Evolutionary conservation across 2,329 filamentous ascomycete genomes (phyloP).

Genomic region (Aspergillus caelatus): DNA sequence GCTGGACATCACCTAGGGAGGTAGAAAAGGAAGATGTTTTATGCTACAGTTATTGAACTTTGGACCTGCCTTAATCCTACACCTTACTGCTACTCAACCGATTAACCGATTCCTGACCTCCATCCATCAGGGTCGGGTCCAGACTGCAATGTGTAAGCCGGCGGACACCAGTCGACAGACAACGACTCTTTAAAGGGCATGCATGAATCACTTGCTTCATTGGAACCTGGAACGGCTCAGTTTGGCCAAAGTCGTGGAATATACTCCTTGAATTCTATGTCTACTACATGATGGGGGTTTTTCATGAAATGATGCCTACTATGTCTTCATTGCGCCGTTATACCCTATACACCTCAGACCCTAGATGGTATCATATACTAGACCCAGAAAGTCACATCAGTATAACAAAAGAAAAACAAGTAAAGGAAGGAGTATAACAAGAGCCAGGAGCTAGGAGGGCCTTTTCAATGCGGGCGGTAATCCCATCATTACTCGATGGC

Average conservation of each 20-base stretch:
- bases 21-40: no score
- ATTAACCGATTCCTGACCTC: background rate
- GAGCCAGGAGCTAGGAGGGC: slow-evolving; percentile 17
- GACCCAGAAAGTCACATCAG: slow-evolving; percentile 15
- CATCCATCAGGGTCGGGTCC: background rate
- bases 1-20: background rate
- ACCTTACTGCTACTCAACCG: background rate
- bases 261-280: background rate
- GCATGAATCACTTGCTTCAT: background rate
- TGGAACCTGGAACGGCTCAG: background rate
- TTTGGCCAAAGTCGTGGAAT: no score
- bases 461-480: slow-evolving; percentile 42
- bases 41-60: no score
- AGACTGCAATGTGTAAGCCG: background rate
- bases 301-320: background rate
- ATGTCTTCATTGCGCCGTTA: slow-evolving; percentile 18
- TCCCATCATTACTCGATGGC: slow-evolving; percentile 40
- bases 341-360: slow-evolving; percentile 23
- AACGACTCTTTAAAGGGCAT: background rate
- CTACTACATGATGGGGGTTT: background rate
- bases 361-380: slow-evolving; percentile 37
- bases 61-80: no score
- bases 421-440: slow-evolving; percentile 5
- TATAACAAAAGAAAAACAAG: background rate
- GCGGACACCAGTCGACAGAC: background rate